Evolutionary conservation across 176 grass and related monocot species (phyloP), one percentile per base, ranked within the genome.

Genomic region (Rhynchospora breviuscula): DNA sequence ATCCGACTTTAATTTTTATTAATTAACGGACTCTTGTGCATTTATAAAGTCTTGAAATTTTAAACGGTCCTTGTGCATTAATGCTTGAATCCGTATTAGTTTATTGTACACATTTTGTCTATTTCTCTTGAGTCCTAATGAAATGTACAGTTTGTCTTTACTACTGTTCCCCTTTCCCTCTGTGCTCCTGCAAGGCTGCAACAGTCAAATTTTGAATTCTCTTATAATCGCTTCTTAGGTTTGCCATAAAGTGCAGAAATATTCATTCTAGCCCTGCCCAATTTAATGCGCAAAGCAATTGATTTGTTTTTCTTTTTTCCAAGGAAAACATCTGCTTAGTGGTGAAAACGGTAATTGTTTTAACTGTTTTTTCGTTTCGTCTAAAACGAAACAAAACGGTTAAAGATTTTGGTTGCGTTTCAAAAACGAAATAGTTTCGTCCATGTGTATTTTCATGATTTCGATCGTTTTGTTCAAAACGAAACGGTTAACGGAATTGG

Each of bases 81-180:
- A 49, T 17, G 8, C 69, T 45, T 73, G 69, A 73, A 73, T 51
- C 70, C 47, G 22, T 75, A 53, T 53, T 53, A 26, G 47, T 26
- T 53, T 53, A 75, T 53, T 75, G 71, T 53, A 75, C 71, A 10
- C 11, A 48, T 75, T 78, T 78, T 78, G 73, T 78, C 73, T 18
- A 78, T 57, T 78, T 54, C 73, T 77, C 49, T 56, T 4, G 51
- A 5, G 73, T 78, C 52, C 26, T 53, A 23, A 57, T 17, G 51
- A 78, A 31, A 78, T 57, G 73, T 78, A 78, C 73, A 78, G 33
- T 57, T 35, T 78, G 73, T 78, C 73, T 78, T 78, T 78, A 75
- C 22, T 75, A 3, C 71, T 6, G 10, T 0, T 53, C 47, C 47
- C 21, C 48, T 7, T 68, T 68, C 25, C 22, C 44, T 26, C 11